These are phyloP conservation scores for Lactuca sativa DNA, from an alignment of 129 eudicot genomes.

Conservation along the genomic window DNA sequence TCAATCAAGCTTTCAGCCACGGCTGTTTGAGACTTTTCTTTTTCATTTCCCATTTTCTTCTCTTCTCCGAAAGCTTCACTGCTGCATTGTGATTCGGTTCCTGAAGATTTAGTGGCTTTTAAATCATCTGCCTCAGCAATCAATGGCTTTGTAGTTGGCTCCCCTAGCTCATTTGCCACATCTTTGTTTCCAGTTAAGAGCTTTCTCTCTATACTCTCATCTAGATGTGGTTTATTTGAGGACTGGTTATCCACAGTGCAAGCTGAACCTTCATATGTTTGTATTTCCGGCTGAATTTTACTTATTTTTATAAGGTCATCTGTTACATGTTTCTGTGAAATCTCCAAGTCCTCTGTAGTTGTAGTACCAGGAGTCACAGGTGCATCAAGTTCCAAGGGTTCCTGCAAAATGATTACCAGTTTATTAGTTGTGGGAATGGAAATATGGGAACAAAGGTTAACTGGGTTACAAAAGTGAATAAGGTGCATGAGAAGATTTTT, in stretches of 20 bases:
- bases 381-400: constrained; percentile 21
- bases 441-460: neutral
- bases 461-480: neutral
- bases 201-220: constrained; percentile 29
- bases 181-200: constrained; percentile 19
- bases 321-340: constrained; percentile 17
- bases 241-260: constrained; percentile 17
- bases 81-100: constrained; percentile 32
- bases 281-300: constrained; percentile 21
- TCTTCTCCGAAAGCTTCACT: constrained; percentile 26
- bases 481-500: constrained; percentile 18
- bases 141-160: constrained; percentile 16
- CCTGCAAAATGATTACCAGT: constrained; percentile 33
- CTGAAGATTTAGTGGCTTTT: constrained; percentile 14
- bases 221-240: constrained; percentile 14
- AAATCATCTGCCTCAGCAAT: constrained; percentile 23
- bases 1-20: constrained; percentile 17
- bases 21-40: constrained; percentile 25
- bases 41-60: constrained; percentile 23
- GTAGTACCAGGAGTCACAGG: constrained; percentile 19
- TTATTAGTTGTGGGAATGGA: constrained; percentile 14
- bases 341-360: constrained; percentile 28
- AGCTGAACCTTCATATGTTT: constrained; percentile 16
- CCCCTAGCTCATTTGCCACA: constrained; percentile 23
- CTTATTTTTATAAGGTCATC: constrained; percentile 24